These are phyloP conservation scores for Candida sojae DNA, from an alignment of 1,139 yeast genomes.

Conservation along the genomic window DNA sequence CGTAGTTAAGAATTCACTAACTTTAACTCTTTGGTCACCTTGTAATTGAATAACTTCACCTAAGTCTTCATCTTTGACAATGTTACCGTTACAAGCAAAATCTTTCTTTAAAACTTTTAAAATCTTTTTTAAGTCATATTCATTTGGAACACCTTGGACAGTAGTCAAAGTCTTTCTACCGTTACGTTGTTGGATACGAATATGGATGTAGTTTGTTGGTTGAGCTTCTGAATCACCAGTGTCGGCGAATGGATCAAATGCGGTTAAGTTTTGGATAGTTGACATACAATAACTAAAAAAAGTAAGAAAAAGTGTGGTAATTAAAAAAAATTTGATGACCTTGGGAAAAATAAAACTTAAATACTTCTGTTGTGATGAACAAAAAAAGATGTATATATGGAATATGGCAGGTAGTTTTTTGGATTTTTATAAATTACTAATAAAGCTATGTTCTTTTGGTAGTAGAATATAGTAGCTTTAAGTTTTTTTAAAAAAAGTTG, in stretches of 20 bases:
- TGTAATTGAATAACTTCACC: conserved; percentile 98
- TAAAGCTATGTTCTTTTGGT: not conserved
- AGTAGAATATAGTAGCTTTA: too few species aligned
- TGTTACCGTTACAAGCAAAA: conserved; percentile 98
- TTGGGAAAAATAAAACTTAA: not conserved
- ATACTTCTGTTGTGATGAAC: not conserved
- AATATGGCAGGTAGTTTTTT: not conserved
- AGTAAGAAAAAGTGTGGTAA: not conserved
- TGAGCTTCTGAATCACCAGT: conserved; percentile 99
- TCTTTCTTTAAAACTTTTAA: conserved; percentile 94
- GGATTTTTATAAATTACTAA: not conserved
- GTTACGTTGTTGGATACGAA: conserved; percentile 99
- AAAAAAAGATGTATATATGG: not conserved
- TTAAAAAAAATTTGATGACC: not conserved
- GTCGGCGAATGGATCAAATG: conserved; percentile 99
- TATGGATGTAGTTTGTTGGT: conserved; percentile 93
- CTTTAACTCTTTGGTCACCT: conserved; percentile 98
- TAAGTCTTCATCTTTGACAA: conserved; percentile 92
- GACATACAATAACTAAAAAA: conserved; percentile 47
- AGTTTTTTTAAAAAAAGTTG: too few species aligned
- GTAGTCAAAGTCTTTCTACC: conserved; percentile 99
- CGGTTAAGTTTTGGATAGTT: conserved; percentile 96
- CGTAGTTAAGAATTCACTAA: conserved; percentile 86
- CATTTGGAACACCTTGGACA: conserved; percentile 95
- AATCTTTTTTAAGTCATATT: conserved; percentile 92